Evolutionary conservation across 371 early-diverging fungal genomes (phyloP).

Genomic region (Lichtheimia corymbifera): DNA sequence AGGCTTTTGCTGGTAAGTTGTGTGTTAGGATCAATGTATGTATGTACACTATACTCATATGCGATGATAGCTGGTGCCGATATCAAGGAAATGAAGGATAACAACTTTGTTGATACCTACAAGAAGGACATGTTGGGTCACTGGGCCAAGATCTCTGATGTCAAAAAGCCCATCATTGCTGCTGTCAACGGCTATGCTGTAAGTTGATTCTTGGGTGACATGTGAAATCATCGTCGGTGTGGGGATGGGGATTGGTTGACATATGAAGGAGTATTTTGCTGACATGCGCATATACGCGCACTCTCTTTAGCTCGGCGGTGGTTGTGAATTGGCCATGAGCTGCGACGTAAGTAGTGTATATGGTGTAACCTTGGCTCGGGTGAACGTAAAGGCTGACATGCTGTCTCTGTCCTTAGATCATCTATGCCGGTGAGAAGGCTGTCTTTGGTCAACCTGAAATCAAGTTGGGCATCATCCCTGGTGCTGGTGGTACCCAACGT

Average conservation of each 20-base stretch:
- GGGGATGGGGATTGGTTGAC: background rate
- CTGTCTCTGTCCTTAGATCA: conserved; percentile 63
- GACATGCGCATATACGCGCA: conserved; percentile 9
- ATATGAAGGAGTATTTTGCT: conserved; percentile 8
- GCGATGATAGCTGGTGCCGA: conserved; percentile 88
- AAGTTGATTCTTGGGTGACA: conserved; percentile 28
- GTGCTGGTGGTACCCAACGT: conserved; percentile 91
- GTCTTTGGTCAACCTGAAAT: conserved; percentile 98
- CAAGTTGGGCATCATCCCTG: conserved; percentile 94
- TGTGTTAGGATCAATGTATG: background rate
- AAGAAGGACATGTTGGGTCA: conserved; percentile 89
- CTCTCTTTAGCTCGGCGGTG: conserved; percentile 84
- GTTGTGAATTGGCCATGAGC: conserved; percentile 99
- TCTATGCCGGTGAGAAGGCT: conserved; percentile 97
- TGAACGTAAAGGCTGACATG: background rate
- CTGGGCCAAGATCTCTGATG: conserved; percentile 89
- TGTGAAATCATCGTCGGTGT: background rate
- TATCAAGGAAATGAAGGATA: conserved; percentile 97
- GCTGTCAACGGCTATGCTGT: conserved; percentile 98
- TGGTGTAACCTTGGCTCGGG: conserved; percentile 11
- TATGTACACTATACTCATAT: background rate
- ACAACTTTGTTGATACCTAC: conserved; percentile 85
- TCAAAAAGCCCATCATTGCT: conserved; percentile 96
- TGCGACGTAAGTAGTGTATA: conserved; percentile 60
- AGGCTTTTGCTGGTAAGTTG: conserved; percentile 88